Evolutionary conservation across 345 rosid genomes (phyloP).

Genomic region (Raphanus raphanistrum): DNA sequence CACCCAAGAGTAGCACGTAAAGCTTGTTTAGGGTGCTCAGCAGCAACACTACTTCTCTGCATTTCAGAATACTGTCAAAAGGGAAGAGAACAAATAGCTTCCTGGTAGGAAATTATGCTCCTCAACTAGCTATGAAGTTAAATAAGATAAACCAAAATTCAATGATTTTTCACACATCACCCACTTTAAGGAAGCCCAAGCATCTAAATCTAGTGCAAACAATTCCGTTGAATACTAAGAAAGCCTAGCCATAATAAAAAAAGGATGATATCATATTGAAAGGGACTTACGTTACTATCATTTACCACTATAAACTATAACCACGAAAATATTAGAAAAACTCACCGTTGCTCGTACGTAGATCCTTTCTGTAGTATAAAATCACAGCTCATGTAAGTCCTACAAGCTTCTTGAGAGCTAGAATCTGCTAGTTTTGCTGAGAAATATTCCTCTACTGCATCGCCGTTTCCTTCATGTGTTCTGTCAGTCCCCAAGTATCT

Average conservation of each 20-base stretch:
- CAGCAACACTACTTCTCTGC: constrained; percentile 76
- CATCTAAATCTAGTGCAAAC: neutral
- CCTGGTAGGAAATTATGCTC: constrained; percentile 5
- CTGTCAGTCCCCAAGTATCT: constrained; percentile 33
- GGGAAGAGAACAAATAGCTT: neutral
- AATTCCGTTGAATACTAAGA: neutral
- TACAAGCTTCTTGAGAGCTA: constrained; percentile 59
- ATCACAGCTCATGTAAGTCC: constrained; percentile 56
- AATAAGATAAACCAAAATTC: neutral
- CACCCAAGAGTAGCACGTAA: constrained; percentile 65
- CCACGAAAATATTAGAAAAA: constrained; percentile 16
- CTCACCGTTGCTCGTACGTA: constrained; percentile 59
- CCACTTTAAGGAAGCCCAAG: constrained; percentile 2
- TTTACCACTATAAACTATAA: constrained; percentile 15
- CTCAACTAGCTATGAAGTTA: constrained; percentile 6
- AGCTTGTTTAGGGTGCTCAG: constrained; percentile 63
- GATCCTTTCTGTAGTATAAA: constrained; percentile 62
- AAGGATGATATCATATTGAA: neutral
- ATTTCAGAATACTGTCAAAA: constrained; percentile 26
- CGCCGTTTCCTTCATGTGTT: constrained; percentile 41
- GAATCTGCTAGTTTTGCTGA: constrained; percentile 56
- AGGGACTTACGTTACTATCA: neutral
- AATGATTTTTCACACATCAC: neutral
- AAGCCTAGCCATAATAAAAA: constrained; percentile 3
- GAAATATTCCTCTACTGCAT: constrained; percentile 62